phyloP scores from a whole-genome alignment of 495 filamentous ascomycete species.

The Elaphomyces granulatus region DNA sequence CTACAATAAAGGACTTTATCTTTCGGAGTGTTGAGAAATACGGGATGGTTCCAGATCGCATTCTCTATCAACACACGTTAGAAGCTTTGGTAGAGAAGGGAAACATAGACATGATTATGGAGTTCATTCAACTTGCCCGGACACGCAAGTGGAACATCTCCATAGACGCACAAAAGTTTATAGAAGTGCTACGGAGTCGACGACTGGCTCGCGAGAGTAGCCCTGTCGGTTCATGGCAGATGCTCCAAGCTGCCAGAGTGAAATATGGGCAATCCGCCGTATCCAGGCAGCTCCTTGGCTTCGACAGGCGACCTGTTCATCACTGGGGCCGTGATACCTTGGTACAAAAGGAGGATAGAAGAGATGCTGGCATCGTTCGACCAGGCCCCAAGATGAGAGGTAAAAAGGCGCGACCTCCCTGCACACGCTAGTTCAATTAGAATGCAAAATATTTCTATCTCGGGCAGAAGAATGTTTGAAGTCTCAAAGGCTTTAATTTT shows the following conservation, averaged over 20 bases:
- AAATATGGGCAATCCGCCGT: conserved; percentile 18
- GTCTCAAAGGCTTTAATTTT: too few relatives aligned
- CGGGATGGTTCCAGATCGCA: conserved; percentile 23
- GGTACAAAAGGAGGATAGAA: conserved; percentile 18
- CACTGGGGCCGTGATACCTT: conserved; percentile 6
- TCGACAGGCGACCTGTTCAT: conserved; percentile 16
- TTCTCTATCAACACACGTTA: conserved; percentile 29
- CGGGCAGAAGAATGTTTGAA: too few relatives aligned
- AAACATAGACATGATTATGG: conserved; percentile 15
- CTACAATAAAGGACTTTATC: conserved; percentile 23
- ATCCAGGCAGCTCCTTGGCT: conserved; percentile 26
- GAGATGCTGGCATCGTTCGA: conserved; percentile 14
- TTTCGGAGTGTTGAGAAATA: conserved; percentile 22
- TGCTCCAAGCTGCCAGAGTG: conserved; percentile 28
- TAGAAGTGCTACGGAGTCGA: conserved; percentile 17
- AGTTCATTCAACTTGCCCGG: conserved; percentile 16
- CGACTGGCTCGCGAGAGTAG: conserved; percentile 19
- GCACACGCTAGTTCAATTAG: too few relatives aligned
- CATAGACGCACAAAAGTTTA: conserved; percentile 16
- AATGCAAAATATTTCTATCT: too few relatives aligned
- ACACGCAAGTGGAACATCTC: conserved; percentile 22
- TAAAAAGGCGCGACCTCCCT: too few relatives aligned
- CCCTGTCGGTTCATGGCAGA: conserved; percentile 30
- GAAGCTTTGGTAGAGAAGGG: conserved; percentile 30
- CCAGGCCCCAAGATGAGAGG: too few relatives aligned